phyloP scores from a whole-genome alignment of 768 basidiomycete species.

The Termitomyces eurrhizus region DNA sequence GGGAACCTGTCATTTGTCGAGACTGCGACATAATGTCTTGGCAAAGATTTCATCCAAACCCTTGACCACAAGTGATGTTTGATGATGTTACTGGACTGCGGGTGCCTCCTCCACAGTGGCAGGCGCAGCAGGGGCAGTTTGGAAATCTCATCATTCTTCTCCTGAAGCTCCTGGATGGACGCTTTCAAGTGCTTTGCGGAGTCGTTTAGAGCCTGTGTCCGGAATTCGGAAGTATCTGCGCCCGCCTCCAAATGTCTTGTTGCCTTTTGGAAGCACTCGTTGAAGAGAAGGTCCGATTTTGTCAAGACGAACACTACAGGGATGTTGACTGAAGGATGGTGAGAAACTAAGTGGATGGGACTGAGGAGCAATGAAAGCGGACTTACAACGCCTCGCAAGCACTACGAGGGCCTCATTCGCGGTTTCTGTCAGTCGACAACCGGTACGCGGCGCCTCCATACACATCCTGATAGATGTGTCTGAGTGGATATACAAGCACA shows the following conservation, averaged over 20 bases:
- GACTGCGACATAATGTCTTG: neutral
- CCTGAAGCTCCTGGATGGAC: neutral
- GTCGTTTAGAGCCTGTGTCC: neutral
- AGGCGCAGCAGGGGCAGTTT: neutral
- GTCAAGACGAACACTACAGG: neutral
- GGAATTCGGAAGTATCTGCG: neutral
- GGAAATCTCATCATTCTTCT: too few species aligned
- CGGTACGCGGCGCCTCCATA: neutral
- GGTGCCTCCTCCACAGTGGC: too few species aligned
- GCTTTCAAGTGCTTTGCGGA: neutral
- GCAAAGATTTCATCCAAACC: neutral
- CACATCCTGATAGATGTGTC: neutral
- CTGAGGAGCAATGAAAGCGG: too few species aligned
- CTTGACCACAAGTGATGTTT: neutral
- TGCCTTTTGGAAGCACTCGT: neutral
- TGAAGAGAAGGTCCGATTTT: neutral
- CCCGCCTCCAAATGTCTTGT: neutral
- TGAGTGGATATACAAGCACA: neutral
- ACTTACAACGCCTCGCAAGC: neutral
- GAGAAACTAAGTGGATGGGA: neutral
- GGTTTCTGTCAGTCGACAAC: neutral
- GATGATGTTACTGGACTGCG: neutral
- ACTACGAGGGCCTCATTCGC: neutral
- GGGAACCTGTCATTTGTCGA: neutral
- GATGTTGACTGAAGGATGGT: neutral